Evolutionary conservation across 345 rosid genomes (phyloP).

Genomic region (Triadica sebifera): DNA sequence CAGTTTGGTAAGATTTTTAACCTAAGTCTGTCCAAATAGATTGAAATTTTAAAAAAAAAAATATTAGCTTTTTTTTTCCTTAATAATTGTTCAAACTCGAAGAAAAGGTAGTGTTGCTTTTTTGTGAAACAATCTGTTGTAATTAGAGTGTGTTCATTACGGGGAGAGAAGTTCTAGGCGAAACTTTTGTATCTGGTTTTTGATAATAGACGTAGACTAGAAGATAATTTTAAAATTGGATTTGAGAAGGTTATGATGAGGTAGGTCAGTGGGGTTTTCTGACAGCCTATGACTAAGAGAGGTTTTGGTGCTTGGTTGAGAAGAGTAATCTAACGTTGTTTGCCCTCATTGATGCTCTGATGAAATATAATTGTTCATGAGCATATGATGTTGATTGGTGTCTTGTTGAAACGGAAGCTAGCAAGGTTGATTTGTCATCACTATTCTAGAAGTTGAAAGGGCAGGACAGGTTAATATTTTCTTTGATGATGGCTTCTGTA

Average conservation of each 20-base stretch:
- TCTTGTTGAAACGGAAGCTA: too few relatives aligned
- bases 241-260: conserved; percentile 1
- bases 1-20: not conserved
- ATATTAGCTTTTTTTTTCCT: too few relatives aligned
- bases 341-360: not conserved
- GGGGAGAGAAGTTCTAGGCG: not conserved
- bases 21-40: not conserved
- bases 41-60: too few relatives aligned
- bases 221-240: not conserved
- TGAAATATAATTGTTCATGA: not conserved
- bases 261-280: not conserved
- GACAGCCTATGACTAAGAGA: not conserved
- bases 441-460: not conserved
- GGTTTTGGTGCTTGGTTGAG: too few relatives aligned
- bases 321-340: too few relatives aligned
- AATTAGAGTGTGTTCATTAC: not conserved
- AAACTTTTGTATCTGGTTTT: not conserved
- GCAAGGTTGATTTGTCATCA: not conserved
- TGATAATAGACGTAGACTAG: not conserved
- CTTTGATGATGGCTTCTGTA: not conserved
- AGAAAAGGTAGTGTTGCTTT: not conserved
- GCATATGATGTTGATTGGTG: not conserved
- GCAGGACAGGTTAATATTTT: not conserved
- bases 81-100: too few relatives aligned
- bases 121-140: not conserved